phyloP scores from a whole-genome alignment of 108 stramenopile genomes.

The Pelagomonas calceolata region DNA sequence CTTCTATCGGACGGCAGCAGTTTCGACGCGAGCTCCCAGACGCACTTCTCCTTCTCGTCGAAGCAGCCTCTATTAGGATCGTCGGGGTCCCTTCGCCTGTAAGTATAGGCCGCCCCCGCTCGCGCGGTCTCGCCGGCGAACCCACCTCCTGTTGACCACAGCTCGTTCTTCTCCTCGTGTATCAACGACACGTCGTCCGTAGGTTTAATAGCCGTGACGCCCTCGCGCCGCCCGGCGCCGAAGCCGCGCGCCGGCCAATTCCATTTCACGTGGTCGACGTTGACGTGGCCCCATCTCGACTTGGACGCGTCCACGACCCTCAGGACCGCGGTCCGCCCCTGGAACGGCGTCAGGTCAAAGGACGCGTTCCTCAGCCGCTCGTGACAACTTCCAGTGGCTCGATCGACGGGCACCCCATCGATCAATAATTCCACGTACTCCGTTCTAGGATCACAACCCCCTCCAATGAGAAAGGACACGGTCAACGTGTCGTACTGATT shows the following conservation, averaged over 20 bases:
- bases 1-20: conserved; percentile 56
- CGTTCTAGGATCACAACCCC: conserved; percentile 55
- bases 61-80: neutral
- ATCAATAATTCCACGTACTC: conserved; percentile 65
- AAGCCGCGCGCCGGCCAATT: conserved; percentile 37
- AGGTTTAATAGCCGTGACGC: neutral
- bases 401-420: conserved; percentile 51
- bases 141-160: conserved; percentile 24
- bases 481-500: conserved; percentile 15
- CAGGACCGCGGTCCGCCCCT: conserved; percentile 46
- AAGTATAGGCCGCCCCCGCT: conserved; percentile 60
- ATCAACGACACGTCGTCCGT: conserved; percentile 7
- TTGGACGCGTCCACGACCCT: conserved; percentile 52
- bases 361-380: conserved; percentile 44
- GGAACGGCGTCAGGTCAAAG: conserved; percentile 47
- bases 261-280: conserved; percentile 59
- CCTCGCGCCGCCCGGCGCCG: neutral
- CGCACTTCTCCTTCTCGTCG: conserved; percentile 34
- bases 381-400: conserved; percentile 54
- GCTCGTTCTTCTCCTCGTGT: conserved; percentile 15
- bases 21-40: conserved; percentile 44
- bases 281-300: conserved; percentile 59
- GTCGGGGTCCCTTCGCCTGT: conserved; percentile 17
- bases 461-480: conserved; percentile 59
- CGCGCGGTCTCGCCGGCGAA: conserved; percentile 35